Evolutionary conservation across 306 rosid genomes (phyloP).

Genomic region (Cajanus cajan): DNA sequence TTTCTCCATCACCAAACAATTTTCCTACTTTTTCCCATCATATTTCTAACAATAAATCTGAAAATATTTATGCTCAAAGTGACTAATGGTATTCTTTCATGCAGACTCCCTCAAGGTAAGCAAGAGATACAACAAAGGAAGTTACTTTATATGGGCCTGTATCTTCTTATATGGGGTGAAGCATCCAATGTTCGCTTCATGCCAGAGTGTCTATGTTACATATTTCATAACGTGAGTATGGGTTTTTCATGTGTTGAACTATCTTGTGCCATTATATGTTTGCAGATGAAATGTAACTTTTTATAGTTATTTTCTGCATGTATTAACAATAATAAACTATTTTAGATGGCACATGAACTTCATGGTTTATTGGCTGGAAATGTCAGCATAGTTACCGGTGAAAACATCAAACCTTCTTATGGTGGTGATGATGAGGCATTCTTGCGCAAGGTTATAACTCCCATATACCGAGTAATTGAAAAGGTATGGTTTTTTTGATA

Average conservation of each 20-base stretch:
- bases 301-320: background rate
- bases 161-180: constrained; percentile 98
- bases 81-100: constrained; percentile 19
- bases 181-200: constrained; percentile 80
- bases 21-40: background rate
- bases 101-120: constrained; percentile 74
- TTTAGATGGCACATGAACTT: constrained; percentile 95
- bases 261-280: background rate
- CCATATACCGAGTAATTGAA: constrained; percentile 79
- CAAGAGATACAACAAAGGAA: constrained; percentile 84
- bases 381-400: constrained; percentile 98
- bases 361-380: constrained; percentile 97
- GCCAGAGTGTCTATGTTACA: constrained; percentile 88
- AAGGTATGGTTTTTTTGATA: constrained; percentile 48
- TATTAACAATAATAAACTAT: constrained; percentile 12
- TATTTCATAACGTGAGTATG: constrained; percentile 70
- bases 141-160: constrained; percentile 83
- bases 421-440: constrained; percentile 98
- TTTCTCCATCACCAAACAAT: background rate
- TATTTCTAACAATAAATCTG: constrained; percentile 16
- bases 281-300: constrained; percentile 1
- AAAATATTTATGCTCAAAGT: constrained; percentile 18
- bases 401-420: constrained; percentile 95
- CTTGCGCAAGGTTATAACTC: constrained; percentile 85
- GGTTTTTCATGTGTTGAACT: background rate